A percentile compares a stretch with the other conserved stretches of the same genome.
These are phyloP conservation scores for Pleomassaria siparia DNA, from an alignment of 2,329 filamentous ascomycete genomes.

Conservation along the genomic window DNA sequence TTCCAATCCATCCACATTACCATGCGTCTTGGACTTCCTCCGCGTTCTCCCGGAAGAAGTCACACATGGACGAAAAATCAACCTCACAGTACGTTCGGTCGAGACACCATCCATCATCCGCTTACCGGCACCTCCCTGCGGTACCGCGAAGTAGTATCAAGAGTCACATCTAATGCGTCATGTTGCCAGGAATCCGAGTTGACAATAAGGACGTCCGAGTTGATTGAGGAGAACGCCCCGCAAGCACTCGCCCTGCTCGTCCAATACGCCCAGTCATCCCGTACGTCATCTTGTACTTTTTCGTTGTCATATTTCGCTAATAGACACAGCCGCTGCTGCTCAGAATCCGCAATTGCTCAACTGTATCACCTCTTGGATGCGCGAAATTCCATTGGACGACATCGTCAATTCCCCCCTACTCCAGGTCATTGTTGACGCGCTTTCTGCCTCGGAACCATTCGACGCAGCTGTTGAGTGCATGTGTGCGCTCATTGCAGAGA, in stretches of 20 bases:
- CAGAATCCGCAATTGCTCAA: constrained; percentile 89
- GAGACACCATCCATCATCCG: constrained; percentile 40
- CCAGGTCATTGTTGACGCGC: constrained; percentile 74
- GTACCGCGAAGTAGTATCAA: constrained; percentile 38
- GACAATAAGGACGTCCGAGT: constrained; percentile 77
- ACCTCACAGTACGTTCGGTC: constrained; percentile 90
- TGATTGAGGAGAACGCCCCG: constrained; percentile 86
- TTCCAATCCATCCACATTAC: constrained; percentile 73
- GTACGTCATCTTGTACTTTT: constrained; percentile 54
- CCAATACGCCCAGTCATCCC: constrained; percentile 87
- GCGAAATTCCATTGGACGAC: constrained; percentile 82
- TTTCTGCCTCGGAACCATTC: constrained; percentile 75
- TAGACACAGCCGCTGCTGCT: constrained; percentile 62
- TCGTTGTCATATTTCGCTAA: constrained; percentile 12
- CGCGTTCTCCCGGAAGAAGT: constrained; percentile 98
- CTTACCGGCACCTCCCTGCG: constrained; percentile 42
- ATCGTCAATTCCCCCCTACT: constrained; percentile 86
- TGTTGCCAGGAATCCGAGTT: constrained; percentile 86
- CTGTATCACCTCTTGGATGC: constrained; percentile 94
- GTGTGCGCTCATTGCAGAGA: constrained; percentile 89
- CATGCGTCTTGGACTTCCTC: constrained; percentile 92
- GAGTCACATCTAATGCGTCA: constrained; percentile 46
- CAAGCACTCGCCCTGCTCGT: constrained; percentile 85
- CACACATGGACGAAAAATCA: constrained; percentile 98
- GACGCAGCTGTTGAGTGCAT: constrained; percentile 90